Conservation (phyloP, 257 asterid species). For the Capsicum baccatum region DNA sequence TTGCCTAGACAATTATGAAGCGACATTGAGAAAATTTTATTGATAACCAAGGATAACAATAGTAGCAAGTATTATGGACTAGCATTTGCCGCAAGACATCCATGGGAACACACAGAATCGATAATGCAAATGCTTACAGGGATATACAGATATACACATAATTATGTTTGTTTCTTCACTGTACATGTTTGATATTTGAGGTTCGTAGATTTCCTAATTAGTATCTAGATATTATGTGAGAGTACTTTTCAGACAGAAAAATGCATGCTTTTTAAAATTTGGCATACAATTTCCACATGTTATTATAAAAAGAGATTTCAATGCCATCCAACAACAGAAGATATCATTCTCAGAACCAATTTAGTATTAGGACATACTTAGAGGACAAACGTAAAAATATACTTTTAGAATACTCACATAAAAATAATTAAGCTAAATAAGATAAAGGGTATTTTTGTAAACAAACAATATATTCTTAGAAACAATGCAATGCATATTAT, state of each 20-base stretch:
- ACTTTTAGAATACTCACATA: too few relatives aligned
- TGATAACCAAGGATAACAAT: constrained; percentile 16
- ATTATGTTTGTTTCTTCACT: constrained; percentile 6
- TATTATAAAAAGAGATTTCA: background rate
- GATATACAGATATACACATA: background rate
- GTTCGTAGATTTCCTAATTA: background rate
- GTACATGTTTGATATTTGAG: background rate
- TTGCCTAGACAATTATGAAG: constrained; percentile 52
- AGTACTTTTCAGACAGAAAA: constrained; percentile 13
- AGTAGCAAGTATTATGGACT: background rate
- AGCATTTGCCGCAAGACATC: background rate
- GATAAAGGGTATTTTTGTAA: too few relatives aligned
- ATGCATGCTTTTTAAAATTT: background rate
- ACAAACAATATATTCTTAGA: too few relatives aligned
- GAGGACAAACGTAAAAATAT: too few relatives aligned
- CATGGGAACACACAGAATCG: background rate
- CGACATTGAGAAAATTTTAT: background rate
- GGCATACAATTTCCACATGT: background rate
- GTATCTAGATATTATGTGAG: background rate
- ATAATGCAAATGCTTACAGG: background rate
- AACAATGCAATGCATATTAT: too few relatives aligned
- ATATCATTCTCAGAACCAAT: too few relatives aligned
- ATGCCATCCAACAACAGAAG: too few relatives aligned
- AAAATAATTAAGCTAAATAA: too few relatives aligned
- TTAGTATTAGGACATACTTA: too few relatives aligned